phyloP scores from a whole-genome alignment of 2,329 filamentous ascomycete genomes.

The Cercospora sojina region DNA sequence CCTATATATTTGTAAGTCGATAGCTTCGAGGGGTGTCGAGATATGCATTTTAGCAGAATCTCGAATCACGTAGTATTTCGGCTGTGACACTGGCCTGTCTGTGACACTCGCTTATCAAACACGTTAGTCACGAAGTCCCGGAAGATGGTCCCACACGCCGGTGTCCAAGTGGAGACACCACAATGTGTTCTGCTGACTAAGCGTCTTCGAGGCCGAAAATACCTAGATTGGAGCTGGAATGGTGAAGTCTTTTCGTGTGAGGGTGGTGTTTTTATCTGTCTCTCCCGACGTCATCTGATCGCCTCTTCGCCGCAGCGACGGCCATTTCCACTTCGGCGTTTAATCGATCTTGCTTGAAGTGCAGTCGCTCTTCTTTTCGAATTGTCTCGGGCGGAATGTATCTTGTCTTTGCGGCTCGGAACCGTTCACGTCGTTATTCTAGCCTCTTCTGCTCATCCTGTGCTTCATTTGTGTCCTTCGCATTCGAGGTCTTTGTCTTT shows the following conservation, averaged over 20 bases:
- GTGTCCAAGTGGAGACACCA: background rate
- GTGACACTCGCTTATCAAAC: too few relatives aligned
- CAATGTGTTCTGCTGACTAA: background rate
- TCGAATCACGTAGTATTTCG: too few relatives aligned
- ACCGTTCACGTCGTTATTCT: slow-evolving; percentile 3
- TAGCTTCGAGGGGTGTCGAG: too few relatives aligned
- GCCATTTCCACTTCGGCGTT: slow-evolving; percentile 2
- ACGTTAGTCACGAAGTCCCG: background rate
- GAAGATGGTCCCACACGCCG: background rate
- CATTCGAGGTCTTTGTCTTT: background rate
- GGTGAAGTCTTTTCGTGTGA: background rate
- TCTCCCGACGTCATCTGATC: background rate
- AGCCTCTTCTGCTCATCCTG: background rate
- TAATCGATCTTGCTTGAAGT: slow-evolving; percentile 1
- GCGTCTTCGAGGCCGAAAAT: background rate
- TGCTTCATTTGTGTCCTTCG: background rate
- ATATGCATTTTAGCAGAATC: too few relatives aligned
- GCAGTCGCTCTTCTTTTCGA: background rate
- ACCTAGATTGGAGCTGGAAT: background rate
- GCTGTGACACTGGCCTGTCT: too few relatives aligned
- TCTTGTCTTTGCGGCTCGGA: slow-evolving; percentile 3
- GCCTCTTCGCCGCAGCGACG: background rate
- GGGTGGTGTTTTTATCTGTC: background rate
- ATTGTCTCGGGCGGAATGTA: background rate
- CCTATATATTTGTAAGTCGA: too few relatives aligned